Evolutionary conservation across 192 early-diverging fungal genomes (phyloP).

Genomic region (Martensiomyces pterosporus): DNA sequence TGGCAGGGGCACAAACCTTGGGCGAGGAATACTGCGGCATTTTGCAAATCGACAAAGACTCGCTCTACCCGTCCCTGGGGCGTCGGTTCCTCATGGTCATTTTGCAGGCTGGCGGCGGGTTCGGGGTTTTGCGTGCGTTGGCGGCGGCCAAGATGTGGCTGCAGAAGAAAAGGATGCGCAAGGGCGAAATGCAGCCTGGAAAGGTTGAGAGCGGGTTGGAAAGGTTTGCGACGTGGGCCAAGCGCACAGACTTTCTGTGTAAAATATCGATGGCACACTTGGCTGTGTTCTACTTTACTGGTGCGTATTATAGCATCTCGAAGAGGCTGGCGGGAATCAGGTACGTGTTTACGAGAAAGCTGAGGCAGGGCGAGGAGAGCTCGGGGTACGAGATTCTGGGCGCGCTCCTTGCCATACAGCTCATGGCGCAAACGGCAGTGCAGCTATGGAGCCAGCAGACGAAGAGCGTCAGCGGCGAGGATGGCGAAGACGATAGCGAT

Average conservation of each 20-base stretch:
- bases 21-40: conserved; percentile 97
- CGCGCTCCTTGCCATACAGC: conserved; percentile 69
- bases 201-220: conserved; percentile 5
- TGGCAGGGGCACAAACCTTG: conserved; percentile 74
- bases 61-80: conserved; percentile 50
- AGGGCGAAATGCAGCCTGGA: neutral
- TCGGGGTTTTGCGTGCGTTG: conserved; percentile 5
- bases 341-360: conserved; percentile 77
- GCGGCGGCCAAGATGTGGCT: conserved; percentile 18
- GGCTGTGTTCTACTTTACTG: conserved; percentile 85
- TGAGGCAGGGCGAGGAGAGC: conserved; percentile 67
- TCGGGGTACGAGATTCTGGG: conserved; percentile 84
- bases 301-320: conserved; percentile 75
- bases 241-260: conserved; percentile 2
- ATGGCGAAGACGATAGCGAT: conserved; percentile 28
- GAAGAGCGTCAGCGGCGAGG: conserved; percentile 6
- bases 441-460: conserved; percentile 27
- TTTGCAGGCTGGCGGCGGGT: conserved; percentile 27
- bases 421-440: conserved; percentile 57
- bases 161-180: conserved; percentile 11
- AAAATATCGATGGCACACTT: conserved; percentile 61
- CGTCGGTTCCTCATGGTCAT: conserved; percentile 36
- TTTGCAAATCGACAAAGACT: conserved; percentile 55
- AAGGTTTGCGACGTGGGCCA: conserved; percentile 4
- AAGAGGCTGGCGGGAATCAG: conserved; percentile 76